Conservation (phyloP, 805 yeast genomes). For the Kodamaea jinghongensis region DNA sequence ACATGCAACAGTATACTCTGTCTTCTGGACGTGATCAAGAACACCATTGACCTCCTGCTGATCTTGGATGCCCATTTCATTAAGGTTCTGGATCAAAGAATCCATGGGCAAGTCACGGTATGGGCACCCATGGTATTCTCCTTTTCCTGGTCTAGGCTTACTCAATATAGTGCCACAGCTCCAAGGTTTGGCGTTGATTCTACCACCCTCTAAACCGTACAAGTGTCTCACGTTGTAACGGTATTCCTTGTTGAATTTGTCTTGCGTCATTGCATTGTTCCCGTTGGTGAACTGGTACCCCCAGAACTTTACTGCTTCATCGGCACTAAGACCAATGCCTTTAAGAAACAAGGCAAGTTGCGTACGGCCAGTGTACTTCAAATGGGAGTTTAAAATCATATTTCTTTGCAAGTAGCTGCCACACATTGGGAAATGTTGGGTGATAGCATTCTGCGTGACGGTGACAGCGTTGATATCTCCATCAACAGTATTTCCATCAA, state of each 20-base stretch:
- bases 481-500: constrained; percentile 13
- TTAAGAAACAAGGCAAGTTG: constrained; percentile 83
- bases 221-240: constrained; percentile 82
- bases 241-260: constrained; percentile 84
- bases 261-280: constrained; percentile 52
- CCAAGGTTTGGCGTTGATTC: constrained; percentile 83
- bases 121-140: constrained; percentile 91
- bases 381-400: constrained; percentile 62
- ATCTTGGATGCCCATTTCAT: constrained; percentile 63
- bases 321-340: constrained; percentile 83
- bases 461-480: constrained; percentile 58
- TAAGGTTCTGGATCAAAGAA: constrained; percentile 52
- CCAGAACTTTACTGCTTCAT: constrained; percentile 90
- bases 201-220: constrained; percentile 89
- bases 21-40: constrained; percentile 61
- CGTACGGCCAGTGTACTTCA: constrained; percentile 79
- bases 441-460: constrained; percentile 52
- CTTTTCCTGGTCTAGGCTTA: constrained; percentile 64
- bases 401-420: constrained; percentile 63
- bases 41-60: constrained; percentile 56
- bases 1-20: constrained; percentile 83
- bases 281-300: constrained; percentile 61
- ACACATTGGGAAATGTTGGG: constrained; percentile 79
- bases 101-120: constrained; percentile 75
- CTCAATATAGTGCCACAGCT: constrained; percentile 75